Evolutionary conservation across 2,329 filamentous ascomycete genomes (phyloP), one percentile per base, ranked within the genome.

Genomic region (Fusarium tanahbumbuense): DNA sequence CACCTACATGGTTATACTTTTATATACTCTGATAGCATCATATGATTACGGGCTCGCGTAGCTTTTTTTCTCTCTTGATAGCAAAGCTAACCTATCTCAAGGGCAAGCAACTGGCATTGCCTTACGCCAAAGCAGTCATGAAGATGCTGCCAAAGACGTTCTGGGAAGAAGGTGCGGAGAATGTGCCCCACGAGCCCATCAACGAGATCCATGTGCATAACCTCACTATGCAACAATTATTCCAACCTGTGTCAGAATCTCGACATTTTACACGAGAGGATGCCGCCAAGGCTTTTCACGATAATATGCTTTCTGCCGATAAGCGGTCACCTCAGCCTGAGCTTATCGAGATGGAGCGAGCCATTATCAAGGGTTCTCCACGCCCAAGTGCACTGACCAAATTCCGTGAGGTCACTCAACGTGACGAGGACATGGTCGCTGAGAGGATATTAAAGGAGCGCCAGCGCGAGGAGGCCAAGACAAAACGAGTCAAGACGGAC

Each of bases 1-100:
- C 94, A 81, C 84, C 63, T 80, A 89, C 86, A 90, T 96, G 93
- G 93, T 98, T 95, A 95, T 85, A 91, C 64, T 64, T 72, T 55
- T 78, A 76, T 73, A 73, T 67, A 62, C 67, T 74, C 77, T 76
- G 75, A 62, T 70, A 52, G 28, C 61, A 64, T 61, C 59, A 59
- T 66, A 56, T 37, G 47, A 54, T 22, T 41, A 16, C 41, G 49
- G 15, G 34, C 72, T 44, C 58, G 54, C 52, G 45, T 56, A 27
- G 20, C 28, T 49, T 18, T 41, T 48, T 20, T 13, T 27, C 27
- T 11, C 11, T 27, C 10, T 28, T 8, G 8, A 52, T 32, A 37
- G 52, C 48, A 56, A 54, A 46, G 63, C 77, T 80, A 59, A 79
- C 72, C 50, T 40, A 25, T 30, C 18, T 9, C 56, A 64, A 97